Conservation (phyloP, 768 basidiomycete species). For the Phallus indusiatus region DNA sequence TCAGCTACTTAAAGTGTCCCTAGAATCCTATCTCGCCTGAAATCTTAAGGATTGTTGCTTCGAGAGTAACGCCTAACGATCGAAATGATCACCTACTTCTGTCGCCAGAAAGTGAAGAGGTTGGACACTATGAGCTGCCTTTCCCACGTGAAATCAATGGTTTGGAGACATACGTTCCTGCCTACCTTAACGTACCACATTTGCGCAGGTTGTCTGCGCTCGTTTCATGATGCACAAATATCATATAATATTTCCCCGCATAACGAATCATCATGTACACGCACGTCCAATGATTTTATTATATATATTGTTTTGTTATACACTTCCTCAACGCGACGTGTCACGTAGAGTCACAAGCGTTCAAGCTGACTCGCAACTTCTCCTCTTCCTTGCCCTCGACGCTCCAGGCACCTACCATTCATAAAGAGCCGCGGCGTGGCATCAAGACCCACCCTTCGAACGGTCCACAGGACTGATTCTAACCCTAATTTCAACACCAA, state of each 20-base stretch:
- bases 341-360: background rate
- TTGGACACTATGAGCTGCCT: slow-evolving; percentile 89
- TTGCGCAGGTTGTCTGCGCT: slow-evolving; percentile 80
- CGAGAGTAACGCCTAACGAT: slow-evolving; percentile 92
- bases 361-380: background rate
- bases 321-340: background rate
- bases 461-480: background rate
- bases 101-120: slow-evolving; percentile 94
- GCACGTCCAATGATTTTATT: background rate
- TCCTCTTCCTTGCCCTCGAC: slow-evolving; percentile 3
- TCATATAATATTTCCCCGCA: background rate
- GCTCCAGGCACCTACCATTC: slow-evolving; percentile 1
- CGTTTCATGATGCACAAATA: slow-evolving; percentile 41
- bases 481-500: slow-evolving; percentile 3
- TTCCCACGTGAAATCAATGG: slow-evolving; percentile 91
- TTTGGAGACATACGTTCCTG: slow-evolving; percentile 92
- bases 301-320: background rate
- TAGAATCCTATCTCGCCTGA: slow-evolving; percentile 96
- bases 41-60: slow-evolving; percentile 92
- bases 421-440: background rate
- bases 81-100: slow-evolving; percentile 94
- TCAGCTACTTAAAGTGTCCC: slow-evolving; percentile 3
- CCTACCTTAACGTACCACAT: slow-evolving; percentile 85
- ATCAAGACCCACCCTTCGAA: background rate
- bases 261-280: background rate